Base-by-base conservation (phyloP, 2,329 filamentous ascomycete species). In the Neoarthrinium moseri region DNA sequence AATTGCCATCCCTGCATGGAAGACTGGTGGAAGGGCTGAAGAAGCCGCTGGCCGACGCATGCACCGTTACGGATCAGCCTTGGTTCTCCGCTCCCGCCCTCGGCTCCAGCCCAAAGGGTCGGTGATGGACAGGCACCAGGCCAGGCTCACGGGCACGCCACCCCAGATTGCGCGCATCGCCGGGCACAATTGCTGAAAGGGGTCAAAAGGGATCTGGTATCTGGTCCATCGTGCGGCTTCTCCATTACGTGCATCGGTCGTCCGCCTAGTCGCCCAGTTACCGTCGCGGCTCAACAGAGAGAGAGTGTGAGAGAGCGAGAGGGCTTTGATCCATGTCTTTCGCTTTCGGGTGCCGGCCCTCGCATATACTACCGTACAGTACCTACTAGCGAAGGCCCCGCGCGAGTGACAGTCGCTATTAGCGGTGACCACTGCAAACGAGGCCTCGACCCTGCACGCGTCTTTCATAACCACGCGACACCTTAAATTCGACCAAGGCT, bases 31-130 rank as follows among this genome's bases (percentile, higher is more conserved):
- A 43, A 43, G 39, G 39, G 39, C 39, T 43, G 39, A 43, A 29
- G 39, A 43, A 43, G 39, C 17, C 26, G 29, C 33, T 20, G 20
- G 12, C 33, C 33, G 20, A 39, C 20, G 36, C 23, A 39, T 26
- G 17, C 15, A 23, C 11, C 36, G 21, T 10, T 23, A 41, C 38
- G 38, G 45, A 43, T 47, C 33, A 34, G 38, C 32, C 37, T 32
- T 42, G 45, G 35, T 44, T 47, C 39, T 47, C 45, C 45, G 45
- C 29, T 47, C 39, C 39, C 45, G 45, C 38, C 34, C 20, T 43
- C 45, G 40, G 45, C 20, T 34, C 45, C 35, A 39, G 18, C 45
- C 41, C 41, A 44, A 34, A 44, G 41, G 41, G 41, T 44, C 32
- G 32, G 21, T 35, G 41, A 44, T 36, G 32, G 41, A 44, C 41